These are phyloP conservation scores for Lumnitzera racemosa DNA, from an alignment of 345 rosid genomes.

Conservation along the genomic window DNA sequence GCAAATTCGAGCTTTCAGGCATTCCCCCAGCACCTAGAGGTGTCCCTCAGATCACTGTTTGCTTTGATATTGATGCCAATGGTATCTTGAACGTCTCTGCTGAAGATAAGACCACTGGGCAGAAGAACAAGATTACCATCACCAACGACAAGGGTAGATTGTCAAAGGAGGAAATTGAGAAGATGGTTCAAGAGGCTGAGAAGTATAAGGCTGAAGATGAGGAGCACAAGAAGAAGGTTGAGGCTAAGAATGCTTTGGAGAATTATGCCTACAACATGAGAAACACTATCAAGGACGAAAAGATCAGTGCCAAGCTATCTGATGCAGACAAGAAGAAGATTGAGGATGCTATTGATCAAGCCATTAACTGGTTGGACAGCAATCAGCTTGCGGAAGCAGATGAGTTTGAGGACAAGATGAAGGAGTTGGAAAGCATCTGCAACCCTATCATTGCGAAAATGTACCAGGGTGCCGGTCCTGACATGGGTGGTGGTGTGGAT, in stretches of 20 bases:
- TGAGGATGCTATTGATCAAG: constrained; percentile 18
- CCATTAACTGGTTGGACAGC: constrained; percentile 20
- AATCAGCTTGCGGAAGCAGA: constrained; percentile 21
- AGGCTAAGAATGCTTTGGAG: constrained; percentile 14
- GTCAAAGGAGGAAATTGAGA: constrained; percentile 17
- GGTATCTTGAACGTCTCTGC: constrained; percentile 24
- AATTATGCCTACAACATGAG: constrained; percentile 15
- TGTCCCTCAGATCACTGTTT: constrained; percentile 29
- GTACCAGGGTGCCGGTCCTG: constrained; percentile 10
- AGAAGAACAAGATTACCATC: constrained; percentile 15
- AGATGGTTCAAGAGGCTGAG: constrained; percentile 19
- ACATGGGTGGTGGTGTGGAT: constrained; percentile 13
- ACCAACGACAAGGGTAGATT: constrained; percentile 15
- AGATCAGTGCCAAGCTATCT: constrained; percentile 19
- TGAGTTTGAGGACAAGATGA: constrained; percentile 24
- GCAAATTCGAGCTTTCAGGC: constrained; percentile 28
- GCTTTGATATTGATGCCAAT: constrained; percentile 25
- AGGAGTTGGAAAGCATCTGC: constrained; percentile 22
- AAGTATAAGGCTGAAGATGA: constrained; percentile 19
- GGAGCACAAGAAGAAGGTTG: constrained; percentile 18
- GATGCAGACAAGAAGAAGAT: constrained; percentile 23
- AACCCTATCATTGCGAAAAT: constrained; percentile 19
- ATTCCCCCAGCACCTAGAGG: constrained; percentile 29
- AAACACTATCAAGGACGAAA: constrained; percentile 21
- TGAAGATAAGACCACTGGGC: constrained; percentile 21